Conservation (phyloP, 179 eudicot species). For the Silene noctiflora region DNA sequence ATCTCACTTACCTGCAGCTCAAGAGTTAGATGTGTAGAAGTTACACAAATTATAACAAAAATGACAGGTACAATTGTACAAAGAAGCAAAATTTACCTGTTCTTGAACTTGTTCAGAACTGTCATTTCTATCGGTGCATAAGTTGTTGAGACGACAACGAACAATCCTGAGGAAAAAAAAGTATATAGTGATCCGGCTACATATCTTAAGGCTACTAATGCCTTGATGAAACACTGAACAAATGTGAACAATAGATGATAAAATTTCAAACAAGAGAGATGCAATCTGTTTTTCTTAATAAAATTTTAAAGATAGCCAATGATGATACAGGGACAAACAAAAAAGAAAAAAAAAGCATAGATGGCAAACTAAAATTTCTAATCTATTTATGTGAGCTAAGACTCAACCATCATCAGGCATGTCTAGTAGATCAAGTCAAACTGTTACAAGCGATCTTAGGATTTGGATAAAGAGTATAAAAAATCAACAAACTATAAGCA, state of each 20-base stretch:
- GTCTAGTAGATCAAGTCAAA: neutral
- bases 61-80: neutral
- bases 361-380: neutral
- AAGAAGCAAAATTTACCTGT: slow-evolving; percentile 26
- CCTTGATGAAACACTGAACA: neutral
- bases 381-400: neutral
- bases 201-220: neutral
- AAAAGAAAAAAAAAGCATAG: neutral
- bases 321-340: neutral
- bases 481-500: too few species aligned
- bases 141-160: slow-evolving; percentile 51
- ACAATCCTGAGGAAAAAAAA: slow-evolving; percentile 51
- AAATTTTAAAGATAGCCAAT: neutral
- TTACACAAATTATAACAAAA: neutral
- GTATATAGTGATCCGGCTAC: neutral
- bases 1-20: slow-evolving; percentile 43
- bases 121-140: slow-evolving; percentile 41
- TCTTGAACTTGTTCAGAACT: slow-evolving; percentile 32
- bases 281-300: neutral
- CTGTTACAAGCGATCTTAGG: too few species aligned
- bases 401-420: too few species aligned
- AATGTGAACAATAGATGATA: neutral
- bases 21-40: neutral
- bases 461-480: too few species aligned
- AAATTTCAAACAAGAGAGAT: neutral